Percentiles rank a stretch among this genome's conserved stretches.
Conservation (phyloP, 2,329 filamentous ascomycete species). For the Ampelomyces quisqualis region DNA sequence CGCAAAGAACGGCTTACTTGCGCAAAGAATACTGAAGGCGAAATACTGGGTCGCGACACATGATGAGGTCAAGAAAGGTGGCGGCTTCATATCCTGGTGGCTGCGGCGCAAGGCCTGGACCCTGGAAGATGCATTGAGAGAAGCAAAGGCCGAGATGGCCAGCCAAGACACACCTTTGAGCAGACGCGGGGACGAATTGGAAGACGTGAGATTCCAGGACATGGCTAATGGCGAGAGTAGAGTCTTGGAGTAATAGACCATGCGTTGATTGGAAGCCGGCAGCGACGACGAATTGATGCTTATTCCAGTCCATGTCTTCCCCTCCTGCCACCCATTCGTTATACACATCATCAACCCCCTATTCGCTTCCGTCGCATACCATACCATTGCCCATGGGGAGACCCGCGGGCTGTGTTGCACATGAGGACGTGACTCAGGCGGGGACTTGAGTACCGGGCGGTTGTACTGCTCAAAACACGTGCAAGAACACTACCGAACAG, state of each 20-base stretch:
- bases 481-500: too few species aligned
- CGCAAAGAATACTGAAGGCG: slow-evolving; percentile 54
- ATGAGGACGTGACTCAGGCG: too few species aligned
- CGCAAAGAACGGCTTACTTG: slow-evolving; percentile 60
- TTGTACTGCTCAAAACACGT: too few species aligned
- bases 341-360: slow-evolving; percentile 22
- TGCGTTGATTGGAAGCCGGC: not conserved
- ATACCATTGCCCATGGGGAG: slow-evolving; percentile 30
- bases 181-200: slow-evolving; percentile 34
- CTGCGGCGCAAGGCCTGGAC: slow-evolving; percentile 48
- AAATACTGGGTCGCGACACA: slow-evolving; percentile 68
- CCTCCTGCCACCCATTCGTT: slow-evolving; percentile 2
- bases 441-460: too few species aligned
- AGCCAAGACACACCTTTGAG: slow-evolving; percentile 30
- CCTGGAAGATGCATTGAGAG: slow-evolving; percentile 51
- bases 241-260: slow-evolving; percentile 46
- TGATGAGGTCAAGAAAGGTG: slow-evolving; percentile 63
- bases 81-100: slow-evolving; percentile 57
- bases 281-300: too few species aligned
- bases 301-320: slow-evolving; percentile 24
- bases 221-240: slow-evolving; percentile 59
- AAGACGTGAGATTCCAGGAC: slow-evolving; percentile 53
- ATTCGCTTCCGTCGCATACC: slow-evolving; percentile 32
- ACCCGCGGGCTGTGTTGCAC: too few species aligned
- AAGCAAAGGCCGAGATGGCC: slow-evolving; percentile 49